Base-by-base conservation (phyloP, 2,329 filamentous ascomycete species). In the Colletotrichum godetiae region DNA sequence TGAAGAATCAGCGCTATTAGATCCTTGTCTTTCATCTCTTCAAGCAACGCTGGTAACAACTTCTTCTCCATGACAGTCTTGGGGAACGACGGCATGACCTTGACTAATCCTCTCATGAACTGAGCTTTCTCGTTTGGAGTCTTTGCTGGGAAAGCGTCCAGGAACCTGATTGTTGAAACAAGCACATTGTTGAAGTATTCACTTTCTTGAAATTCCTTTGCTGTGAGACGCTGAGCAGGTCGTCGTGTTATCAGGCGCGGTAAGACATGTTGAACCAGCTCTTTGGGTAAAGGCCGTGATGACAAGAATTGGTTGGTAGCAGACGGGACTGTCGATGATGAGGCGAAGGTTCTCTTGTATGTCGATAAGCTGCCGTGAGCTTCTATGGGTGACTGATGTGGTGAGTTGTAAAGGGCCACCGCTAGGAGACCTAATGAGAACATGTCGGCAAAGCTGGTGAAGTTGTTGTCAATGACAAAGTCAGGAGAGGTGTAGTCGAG, bases 141-240 rank as follows among this genome's bases (percentile, higher is more conserved):
- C 84, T 99, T 99, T 42, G 94, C 94, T 0, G 97, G 96, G 72
- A 99, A 91, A 0, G 92, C 90, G 78, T 99, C 97, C 31, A 99
- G 86, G 79, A 99, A 99, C 13, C 97, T 94, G 75, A 99, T 98
- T 0, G 97, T 98, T 0, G 95, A 98, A 27, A 99, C 95, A 5
- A 99, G 87, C 58, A 98, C 94, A 79, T 98, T 99, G 83, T 99
- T 95, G 80, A 99, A 99, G 81, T 97, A 99, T 76, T 94, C 92
- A 79, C 95, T 97, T 81, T 98, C 91, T 80, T 99, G 97, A 77
- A 99, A 98, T 78, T 98, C 96, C 67, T 90, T 91, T 5, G 96
- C 95, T 31, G 92, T 95, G 85, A 98, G 90, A 57, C 97, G 91
- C 80, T 97, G 94, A 3, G 95, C 95, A 3, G 97, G 95, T 68